Conservation (phyloP, 331 rosid genomes). For the Erythrophleum ivorense region DNA sequence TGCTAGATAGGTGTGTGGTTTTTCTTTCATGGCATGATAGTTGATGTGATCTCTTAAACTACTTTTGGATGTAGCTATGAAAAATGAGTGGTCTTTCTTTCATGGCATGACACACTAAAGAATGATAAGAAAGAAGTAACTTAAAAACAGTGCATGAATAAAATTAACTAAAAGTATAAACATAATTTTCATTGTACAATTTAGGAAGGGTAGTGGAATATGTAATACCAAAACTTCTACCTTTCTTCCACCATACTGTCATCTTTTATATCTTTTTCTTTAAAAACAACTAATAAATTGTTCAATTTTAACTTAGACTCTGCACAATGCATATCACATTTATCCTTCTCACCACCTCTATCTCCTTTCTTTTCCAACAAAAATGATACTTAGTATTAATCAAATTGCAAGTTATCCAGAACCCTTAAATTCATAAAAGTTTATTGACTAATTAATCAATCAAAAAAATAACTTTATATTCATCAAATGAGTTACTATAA, state of each 20-base stretch:
- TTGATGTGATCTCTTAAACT: slow-evolving; percentile 42
- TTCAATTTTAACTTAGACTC: slow-evolving; percentile 18
- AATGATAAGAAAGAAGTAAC: neutral
- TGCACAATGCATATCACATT: neutral
- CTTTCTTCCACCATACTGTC: neutral
- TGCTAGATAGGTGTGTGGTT: too few relatives aligned
- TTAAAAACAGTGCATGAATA: neutral
- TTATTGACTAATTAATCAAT: neutral
- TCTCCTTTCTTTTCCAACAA: slow-evolving; percentile 4
- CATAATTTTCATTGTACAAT: neutral
- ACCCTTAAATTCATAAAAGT: slow-evolving; percentile 17
- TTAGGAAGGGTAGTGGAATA: neutral
- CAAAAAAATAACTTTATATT: neutral
- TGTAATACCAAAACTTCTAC: neutral
- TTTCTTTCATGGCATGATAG: slow-evolving; percentile 20
- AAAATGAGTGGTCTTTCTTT: slow-evolving; percentile 35
- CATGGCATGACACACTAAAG: slow-evolving; percentile 18
- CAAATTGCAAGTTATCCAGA: slow-evolving; percentile 4
- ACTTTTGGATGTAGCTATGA: slow-evolving; percentile 41
- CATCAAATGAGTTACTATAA: slow-evolving; percentile 13
- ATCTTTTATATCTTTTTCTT: neutral
- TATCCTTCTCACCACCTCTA: slow-evolving; percentile 4
- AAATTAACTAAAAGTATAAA: neutral
- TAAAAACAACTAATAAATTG: neutral
- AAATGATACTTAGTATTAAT: slow-evolving; percentile 14